A percentile compares a stretch with the other conserved stretches of the same genome.
Evolutionary conservation across 345 rosid genomes (phyloP).

Genomic region (Excoecaria cochinchinensis): DNA sequence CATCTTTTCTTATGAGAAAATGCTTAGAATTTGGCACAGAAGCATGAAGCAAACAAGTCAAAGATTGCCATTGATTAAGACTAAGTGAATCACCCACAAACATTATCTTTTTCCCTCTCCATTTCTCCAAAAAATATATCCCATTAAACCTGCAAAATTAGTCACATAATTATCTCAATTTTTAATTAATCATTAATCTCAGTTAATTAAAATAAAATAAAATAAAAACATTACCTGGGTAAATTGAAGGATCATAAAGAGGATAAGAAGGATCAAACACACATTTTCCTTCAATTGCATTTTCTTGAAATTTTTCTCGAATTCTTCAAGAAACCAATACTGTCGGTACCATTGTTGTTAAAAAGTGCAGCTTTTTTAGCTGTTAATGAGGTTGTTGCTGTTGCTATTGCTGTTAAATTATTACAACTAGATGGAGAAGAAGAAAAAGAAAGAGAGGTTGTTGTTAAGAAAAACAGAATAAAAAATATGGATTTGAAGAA

Average conservation of each 20-base stretch:
- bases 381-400: background rate
- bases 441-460: background rate
- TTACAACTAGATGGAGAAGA: background rate
- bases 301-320: conserved; percentile 23
- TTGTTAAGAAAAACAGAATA: conserved; percentile 11
- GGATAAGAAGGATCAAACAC: conserved; percentile 53
- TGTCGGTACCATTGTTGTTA: background rate
- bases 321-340: background rate
- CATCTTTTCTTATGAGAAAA: conserved; percentile 39
- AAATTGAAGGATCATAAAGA: conserved; percentile 40
- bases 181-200: background rate
- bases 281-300: conserved; percentile 62
- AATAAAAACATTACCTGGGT: conserved; percentile 40
- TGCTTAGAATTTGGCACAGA: conserved; percentile 66
- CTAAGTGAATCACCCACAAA: conserved; percentile 97
- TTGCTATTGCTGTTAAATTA: no score
- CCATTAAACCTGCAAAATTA: conserved; percentile 71
- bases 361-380: background rate
- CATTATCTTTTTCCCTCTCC: conserved; percentile 95
- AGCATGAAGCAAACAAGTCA: conserved; percentile 66
- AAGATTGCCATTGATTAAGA: conserved; percentile 75
- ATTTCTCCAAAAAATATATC: conserved; percentile 60
- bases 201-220: no score
- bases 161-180: background rate
- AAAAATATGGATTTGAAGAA: conserved; percentile 22